A percentile compares a stretch with the other conserved stretches of the same genome.
Conservation (phyloP, 2,329 filamentous ascomycete genomes). For the Pestalotiopsis sp. region DNA sequence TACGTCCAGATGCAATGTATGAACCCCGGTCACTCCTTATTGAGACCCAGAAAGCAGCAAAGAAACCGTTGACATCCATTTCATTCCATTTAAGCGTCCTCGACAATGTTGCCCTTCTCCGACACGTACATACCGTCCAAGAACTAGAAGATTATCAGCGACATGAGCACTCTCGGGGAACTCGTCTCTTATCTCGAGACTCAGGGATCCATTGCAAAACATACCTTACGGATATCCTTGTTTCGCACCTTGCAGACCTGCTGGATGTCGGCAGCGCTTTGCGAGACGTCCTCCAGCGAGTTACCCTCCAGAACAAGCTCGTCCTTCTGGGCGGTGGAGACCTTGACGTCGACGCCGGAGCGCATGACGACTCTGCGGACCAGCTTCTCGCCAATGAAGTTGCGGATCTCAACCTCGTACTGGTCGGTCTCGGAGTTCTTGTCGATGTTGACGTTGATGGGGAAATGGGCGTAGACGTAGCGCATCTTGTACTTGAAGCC, state of each 20-base stretch:
- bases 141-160: conserved; percentile 63
- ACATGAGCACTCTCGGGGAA: neutral
- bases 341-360: conserved; percentile 84
- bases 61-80: conserved; percentile 49
- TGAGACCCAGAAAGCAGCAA: conserved; percentile 61
- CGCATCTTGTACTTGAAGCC: conserved; percentile 99
- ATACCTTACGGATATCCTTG: conserved; percentile 99
- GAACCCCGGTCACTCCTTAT: conserved; percentile 61
- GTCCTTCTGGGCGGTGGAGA: conserved; percentile 94
- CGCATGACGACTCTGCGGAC: conserved; percentile 90
- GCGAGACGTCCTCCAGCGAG: conserved; percentile 95
- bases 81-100: conserved; percentile 43
- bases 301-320: conserved; percentile 92
- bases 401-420: conserved; percentile 96
- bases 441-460: conserved; percentile 99
- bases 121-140: conserved; percentile 99
- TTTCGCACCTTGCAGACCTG: conserved; percentile 99
- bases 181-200: too few relatives aligned
- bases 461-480: conserved; percentile 99
- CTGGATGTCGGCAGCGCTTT: conserved; percentile 98
- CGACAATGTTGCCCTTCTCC: conserved; percentile 93
- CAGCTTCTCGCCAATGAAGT: conserved; percentile 99
- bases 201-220: conserved; percentile 20
- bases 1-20: conserved; percentile 61
- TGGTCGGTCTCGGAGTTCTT: conserved; percentile 90